Evolutionary conservation across 179 eudicot species (phyloP), one percentile per base, ranked within the genome.

Genomic region (Gypsophila paniculata): DNA sequence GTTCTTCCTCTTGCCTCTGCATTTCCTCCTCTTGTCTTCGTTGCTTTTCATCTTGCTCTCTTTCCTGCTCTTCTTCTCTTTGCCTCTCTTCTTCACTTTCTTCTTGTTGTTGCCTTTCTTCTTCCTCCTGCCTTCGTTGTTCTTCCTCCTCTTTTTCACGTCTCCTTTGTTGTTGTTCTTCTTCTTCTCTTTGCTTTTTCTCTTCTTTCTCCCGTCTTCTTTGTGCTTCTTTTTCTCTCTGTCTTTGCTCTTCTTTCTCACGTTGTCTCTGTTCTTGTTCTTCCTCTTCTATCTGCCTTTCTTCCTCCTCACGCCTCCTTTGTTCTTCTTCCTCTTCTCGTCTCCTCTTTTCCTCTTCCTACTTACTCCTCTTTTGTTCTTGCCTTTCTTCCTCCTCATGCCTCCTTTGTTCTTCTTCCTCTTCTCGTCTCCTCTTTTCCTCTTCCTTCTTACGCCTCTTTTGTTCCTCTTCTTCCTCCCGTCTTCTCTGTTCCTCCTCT

Each of bases 211-310:
- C 74, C 17, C 49, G 74, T 55, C 75, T 38, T 11, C 23, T 53
- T 34, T 65, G 46, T 23, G 52, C 76, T 65, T 62, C 76, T 74
- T 91, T 21, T 23, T 59, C 23, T 8, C 21, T 8, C 1, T 34
- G 21, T 11, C 61, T 52, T 53, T 58, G 38, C 0, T 11, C 46
- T 0, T 36, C 11, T 48, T 60, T 39, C 13, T 39, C 38, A 7
- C 14, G 6, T 9, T 44, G 66, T 14, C 13, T 14, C 17, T 61
- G 18, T 19, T 39, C 46, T 65, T 59, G 57, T 23, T 34, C 32
- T 19, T 46, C 23, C 39, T 52, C 71, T 32, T 70, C 19, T 59
- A 60, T 52, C 46, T 61, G 61, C 61, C 49, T 34, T 22, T 79
- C 71, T 32, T 75, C 78, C 23, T 77, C 65, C 52, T 8, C 25